Evolutionary conservation across 208 protist species (phyloP), one percentile per base, ranked within the genome.

Genomic region (Acanthamoeba lenticulata): DNA sequence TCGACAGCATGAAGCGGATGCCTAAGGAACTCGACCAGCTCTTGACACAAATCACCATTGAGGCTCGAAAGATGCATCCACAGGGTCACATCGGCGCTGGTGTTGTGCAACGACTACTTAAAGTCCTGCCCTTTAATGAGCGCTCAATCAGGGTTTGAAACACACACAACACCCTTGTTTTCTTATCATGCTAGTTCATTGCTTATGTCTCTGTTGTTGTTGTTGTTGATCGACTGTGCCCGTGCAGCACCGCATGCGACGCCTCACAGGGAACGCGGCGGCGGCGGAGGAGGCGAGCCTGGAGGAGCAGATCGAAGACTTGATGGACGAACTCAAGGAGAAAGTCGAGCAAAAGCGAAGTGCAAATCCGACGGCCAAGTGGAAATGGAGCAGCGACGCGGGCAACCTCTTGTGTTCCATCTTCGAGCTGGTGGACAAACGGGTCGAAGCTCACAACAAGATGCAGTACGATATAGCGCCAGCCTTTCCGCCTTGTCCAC

Each of bases 371-470:
- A 36, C 74, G 38, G n/a, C 27, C 74, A 85, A 85, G 74, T 85
- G 74, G 74, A 85, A 85, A 42, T 85, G 74, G 74, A 42, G 55
- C 19, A 38, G 74, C 24, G 44, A 55, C 3, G 4, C 74, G n/a
- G 74, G 44, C 38, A 47, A 38, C 13, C 74, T 85, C 74, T 21
- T 85, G 74, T 24, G 17, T 29, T 38, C 38, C n/a, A 85, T 85
- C 38, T 42, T 85, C 44, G 74, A 85, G 42, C n/a, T 55, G 19
- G 74, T 85, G 44, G 74, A 85, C 7, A 21, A 3, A 5, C 0
- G 21, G 44, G 74, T 85, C 7, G 74, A 85, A 24, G 15, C 55
- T 3, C 74, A 85, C 32, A 85, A 85, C 74, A 85, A 85, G 74
- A 17, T 85, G 2, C 74, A 85, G 74, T 85, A 85, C 74, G 74